Conservation (phyloP, 2,329 filamentous ascomycete genomes). For the Cadophora sp. region DNA sequence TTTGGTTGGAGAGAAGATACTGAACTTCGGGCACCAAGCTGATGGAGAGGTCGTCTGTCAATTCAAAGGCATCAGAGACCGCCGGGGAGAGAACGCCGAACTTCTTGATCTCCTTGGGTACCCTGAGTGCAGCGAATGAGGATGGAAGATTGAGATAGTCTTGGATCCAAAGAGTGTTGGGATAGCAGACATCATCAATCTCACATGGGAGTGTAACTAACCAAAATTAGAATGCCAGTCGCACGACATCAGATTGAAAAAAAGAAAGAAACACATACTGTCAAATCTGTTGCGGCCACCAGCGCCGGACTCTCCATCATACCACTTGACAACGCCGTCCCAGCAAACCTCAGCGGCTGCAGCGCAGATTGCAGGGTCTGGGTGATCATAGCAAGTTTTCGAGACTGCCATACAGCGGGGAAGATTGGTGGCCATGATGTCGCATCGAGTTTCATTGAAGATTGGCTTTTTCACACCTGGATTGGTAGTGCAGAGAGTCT, state of each 20-base stretch:
- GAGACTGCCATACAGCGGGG: slow-evolving; percentile 53
- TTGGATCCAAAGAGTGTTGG: slow-evolving; percentile 29
- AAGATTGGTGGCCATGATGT: slow-evolving; percentile 53
- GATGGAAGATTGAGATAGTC: slow-evolving; percentile 35
- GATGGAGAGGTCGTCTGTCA: slow-evolving; percentile 64
- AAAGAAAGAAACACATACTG: slow-evolving; percentile 36
- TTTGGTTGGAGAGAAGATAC: slow-evolving; percentile 63
- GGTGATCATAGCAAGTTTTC: slow-evolving; percentile 49
- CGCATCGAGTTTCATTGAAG: slow-evolving; percentile 54
- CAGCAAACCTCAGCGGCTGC: slow-evolving; percentile 49
- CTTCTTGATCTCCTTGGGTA: slow-evolving; percentile 56
- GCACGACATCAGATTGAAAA: background rate
- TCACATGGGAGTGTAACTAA: slow-evolving; percentile 48
- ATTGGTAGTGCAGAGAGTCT: slow-evolving; percentile 55
- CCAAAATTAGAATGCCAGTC: background rate
- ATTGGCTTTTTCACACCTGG: slow-evolving; percentile 51
- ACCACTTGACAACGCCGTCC: slow-evolving; percentile 49
- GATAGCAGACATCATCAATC: slow-evolving; percentile 50
- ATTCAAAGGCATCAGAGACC: slow-evolving; percentile 53
- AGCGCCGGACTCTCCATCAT: slow-evolving; percentile 49
- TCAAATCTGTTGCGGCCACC: slow-evolving; percentile 54
- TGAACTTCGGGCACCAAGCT: slow-evolving; percentile 64
- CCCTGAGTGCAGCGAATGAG: slow-evolving; percentile 61
- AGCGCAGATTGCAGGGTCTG: slow-evolving; percentile 51
- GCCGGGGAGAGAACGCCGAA: slow-evolving; percentile 56